A percentile compares a stretch with the other conserved stretches of the same genome.
Conservation (phyloP, 2,329 filamentous ascomycete species). For the Scedosporium boydii region DNA sequence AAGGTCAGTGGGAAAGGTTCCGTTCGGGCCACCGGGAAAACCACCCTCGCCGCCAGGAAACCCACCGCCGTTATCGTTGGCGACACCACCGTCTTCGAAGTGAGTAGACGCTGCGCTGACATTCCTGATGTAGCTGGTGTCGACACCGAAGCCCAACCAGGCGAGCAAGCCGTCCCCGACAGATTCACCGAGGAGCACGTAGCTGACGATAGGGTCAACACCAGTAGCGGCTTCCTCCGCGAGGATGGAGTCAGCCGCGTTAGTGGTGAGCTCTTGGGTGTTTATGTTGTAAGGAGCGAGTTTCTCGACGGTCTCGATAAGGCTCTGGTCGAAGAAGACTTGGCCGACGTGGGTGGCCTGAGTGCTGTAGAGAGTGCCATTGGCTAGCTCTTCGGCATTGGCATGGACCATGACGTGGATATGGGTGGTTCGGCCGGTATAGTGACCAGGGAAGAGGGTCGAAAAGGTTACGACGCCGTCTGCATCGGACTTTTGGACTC, state of each 20-base stretch:
- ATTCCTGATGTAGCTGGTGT: conserved; percentile 17
- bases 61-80: not conserved
- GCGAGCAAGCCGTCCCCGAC: conserved; percentile 40
- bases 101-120: conserved; percentile 22
- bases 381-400: conserved; percentile 27
- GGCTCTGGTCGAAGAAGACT: conserved; percentile 49
- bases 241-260: conserved; percentile 40
- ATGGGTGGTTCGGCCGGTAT: conserved; percentile 29
- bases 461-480: conserved; percentile 31
- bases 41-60: not conserved
- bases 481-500: conserved; percentile 26
- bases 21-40: not conserved
- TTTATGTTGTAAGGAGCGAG: conserved; percentile 34
- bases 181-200: conserved; percentile 43
- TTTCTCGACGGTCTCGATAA: conserved; percentile 38
- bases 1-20: not conserved
- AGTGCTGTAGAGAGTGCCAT: conserved; percentile 40
- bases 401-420: conserved; percentile 27
- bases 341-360: conserved; percentile 50
- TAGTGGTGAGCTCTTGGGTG: conserved; percentile 32
- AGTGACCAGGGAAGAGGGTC: conserved; percentile 34
- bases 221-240: conserved; percentile 31
- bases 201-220: conserved; percentile 49
- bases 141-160: conserved; percentile 44
- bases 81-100: conserved; percentile 20